These are phyloP conservation scores for Xylariaceae sp. DNA, from an alignment of 2,329 filamentous ascomycete genomes.

Conservation along the genomic window DNA sequence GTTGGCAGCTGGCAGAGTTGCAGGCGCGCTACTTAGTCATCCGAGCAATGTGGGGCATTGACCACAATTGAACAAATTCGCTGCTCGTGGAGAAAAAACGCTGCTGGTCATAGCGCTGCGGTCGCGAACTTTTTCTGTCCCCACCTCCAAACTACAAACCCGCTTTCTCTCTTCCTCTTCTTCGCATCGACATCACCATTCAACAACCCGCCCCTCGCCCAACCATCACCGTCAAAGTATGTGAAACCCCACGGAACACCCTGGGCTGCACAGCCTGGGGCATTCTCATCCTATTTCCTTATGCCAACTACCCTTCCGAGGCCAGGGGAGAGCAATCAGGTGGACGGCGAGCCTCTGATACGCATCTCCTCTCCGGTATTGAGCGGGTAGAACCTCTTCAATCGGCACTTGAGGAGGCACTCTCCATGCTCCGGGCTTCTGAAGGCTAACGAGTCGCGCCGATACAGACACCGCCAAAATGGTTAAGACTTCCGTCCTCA, in stretches of 20 bases:
- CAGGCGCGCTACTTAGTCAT: neutral
- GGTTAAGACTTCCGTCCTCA: constrained; percentile 98
- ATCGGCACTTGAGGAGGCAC: constrained; percentile 51
- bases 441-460: constrained; percentile 53
- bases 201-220: constrained; percentile 1
- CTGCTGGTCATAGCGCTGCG: constrained; percentile 4
- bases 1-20: constrained; percentile 8
- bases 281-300: constrained; percentile 29
- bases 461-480: constrained; percentile 75
- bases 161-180: constrained; percentile 14
- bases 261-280: constrained; percentile 33
- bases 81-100: constrained; percentile 13
- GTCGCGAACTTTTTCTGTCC: constrained; percentile 12
- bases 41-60: neutral
- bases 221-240: constrained; percentile 39
- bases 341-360: constrained; percentile 42
- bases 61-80: constrained; percentile 18
- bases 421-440: constrained; percentile 61
- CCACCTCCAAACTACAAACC: constrained; percentile 2
- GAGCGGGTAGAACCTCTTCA: constrained; percentile 65
- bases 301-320: constrained; percentile 37
- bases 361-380: constrained; percentile 58
- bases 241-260: constrained; percentile 32
- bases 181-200: constrained; percentile 24
- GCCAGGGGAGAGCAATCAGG: constrained; percentile 60